Base-by-base conservation (phyloP, 1,284 basidiomycete genomes). In the Rhodotorula sp. region DNA sequence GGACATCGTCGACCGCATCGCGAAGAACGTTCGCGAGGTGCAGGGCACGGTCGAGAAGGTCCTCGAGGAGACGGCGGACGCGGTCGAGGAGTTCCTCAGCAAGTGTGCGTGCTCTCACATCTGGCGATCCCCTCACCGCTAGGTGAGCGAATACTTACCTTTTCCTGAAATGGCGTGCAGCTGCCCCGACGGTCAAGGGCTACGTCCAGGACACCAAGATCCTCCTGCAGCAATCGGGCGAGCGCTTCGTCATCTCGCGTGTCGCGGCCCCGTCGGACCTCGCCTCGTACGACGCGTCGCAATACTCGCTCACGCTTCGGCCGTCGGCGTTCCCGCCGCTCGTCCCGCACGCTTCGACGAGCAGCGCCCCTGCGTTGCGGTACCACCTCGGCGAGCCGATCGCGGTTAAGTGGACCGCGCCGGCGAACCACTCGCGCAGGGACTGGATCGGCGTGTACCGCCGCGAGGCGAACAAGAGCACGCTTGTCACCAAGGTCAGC, bases 371-470 rank as follows among this genome's bases (percentile, higher is more conserved):
- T 3, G 76, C 80, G 3, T 48, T 72, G 12, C 86, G 87, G 15
- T 98, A 91, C 86, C 91, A 93, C 80, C 87, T 98, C 57, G 96
- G 96, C 46, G 92, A 98, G 81, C 89, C 91, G 12, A 94, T 99
- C 77, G 85, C 82, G 9, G 86, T 98, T 48, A 86, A 87, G 56
- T 99, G 95, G 95, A 88, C 88, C 64, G 95, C 92, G 1, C 94
- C 96, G 0, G 82, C 85, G 46, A 87, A 89, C 69, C 96, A 98
- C 80, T 96, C 94, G 25, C 86, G 92, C n/a, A 88, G 90, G 77
- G 96, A 99, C 81, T 99, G 96, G 97, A 91, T 99, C 77, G 97
- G 95, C 21, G 87, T 99, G 55, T 77, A 70, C 78, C 93, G 93
- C 83, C 78, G 93, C 70, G 93, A 92, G 39, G 92, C 92, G 0